Conservation (phyloP, 2,329 filamentous ascomycete genomes). For the Hypoxylon sp. region DNA sequence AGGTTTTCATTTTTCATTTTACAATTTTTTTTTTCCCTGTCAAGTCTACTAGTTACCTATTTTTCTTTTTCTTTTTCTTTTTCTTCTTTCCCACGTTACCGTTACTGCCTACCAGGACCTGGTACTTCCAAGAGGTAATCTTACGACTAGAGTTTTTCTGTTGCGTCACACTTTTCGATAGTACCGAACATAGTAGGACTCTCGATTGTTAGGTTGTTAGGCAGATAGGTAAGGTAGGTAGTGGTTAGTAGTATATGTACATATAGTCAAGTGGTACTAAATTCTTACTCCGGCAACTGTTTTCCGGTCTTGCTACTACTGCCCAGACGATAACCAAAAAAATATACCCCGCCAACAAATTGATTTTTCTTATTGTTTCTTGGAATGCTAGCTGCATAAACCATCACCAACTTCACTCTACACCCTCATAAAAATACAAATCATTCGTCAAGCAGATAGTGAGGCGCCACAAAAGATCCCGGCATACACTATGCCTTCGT, state of each 20-base stretch:
- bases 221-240: not conserved
- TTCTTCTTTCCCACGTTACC: too few relatives aligned
- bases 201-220: not conserved
- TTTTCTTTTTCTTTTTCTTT: too few relatives aligned
- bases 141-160: not conserved
- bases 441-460: constrained; percentile 6
- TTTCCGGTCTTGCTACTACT: not conserved
- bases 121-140: not conserved
- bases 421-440: not conserved
- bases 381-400: constrained; percentile 7
- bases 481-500: constrained; percentile 62
- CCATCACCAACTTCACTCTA: constrained; percentile 9
- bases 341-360: constrained; percentile 29
- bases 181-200: not conserved
- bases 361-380: constrained; percentile 5
- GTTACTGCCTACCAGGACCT: not conserved
- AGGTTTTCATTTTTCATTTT: not conserved
- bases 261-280: constrained; percentile 24
- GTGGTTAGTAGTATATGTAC: too few relatives aligned
- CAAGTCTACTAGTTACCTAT: not conserved
- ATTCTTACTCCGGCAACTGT: constrained; percentile 22
- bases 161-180: not conserved
- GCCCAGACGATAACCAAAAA: not conserved
- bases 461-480: constrained; percentile 6
- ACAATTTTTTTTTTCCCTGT: not conserved